phyloP scores from a whole-genome alignment of 1,139 yeast genomes.

The Blastobotrys indianensis region DNA sequence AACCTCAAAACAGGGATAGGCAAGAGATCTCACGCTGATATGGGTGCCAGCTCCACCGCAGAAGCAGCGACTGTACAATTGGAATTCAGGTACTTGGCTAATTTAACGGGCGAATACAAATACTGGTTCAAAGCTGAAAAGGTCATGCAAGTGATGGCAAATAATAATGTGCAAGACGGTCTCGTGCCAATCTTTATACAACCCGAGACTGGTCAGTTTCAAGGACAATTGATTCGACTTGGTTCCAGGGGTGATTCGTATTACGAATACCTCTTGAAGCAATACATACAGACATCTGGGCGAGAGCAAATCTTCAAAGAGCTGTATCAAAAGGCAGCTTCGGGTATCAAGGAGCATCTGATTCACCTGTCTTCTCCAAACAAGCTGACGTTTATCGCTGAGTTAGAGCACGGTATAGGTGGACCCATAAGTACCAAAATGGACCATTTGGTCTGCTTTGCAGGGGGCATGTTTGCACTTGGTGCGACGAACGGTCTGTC shows the following conservation, averaged over 20 bases:
- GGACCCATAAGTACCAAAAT: constrained; percentile 60
- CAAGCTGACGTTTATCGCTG: constrained; percentile 68
- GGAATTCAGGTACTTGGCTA: constrained; percentile 79
- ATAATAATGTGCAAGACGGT: constrained; percentile 58
- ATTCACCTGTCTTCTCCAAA: constrained; percentile 57
- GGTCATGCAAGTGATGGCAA: constrained; percentile 23
- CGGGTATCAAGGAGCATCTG: constrained; percentile 65
- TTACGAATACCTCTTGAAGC: constrained; percentile 84
- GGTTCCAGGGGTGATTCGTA: constrained; percentile 94
- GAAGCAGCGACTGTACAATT: constrained; percentile 85
- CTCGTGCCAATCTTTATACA: constrained; percentile 75
- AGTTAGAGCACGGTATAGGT: constrained; percentile 64
- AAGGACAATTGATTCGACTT: constrained; percentile 60
- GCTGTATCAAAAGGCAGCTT: constrained; percentile 73
- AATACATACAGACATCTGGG: constrained; percentile 70
- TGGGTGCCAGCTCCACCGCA: constrained; percentile 76
- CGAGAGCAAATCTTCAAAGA: constrained; percentile 56
- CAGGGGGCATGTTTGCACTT: constrained; percentile 83
- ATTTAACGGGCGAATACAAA: constrained; percentile 68
- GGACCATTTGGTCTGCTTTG: constrained; percentile 93
- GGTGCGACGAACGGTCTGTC: constrained; percentile 81
- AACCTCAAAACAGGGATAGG: constrained; percentile 63
- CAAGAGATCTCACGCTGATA: constrained; percentile 53
- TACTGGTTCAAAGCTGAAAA: constrained; percentile 76
- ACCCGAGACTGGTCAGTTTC: constrained; percentile 69